Base-by-base conservation (phyloP, 2,329 filamentous ascomycete species). In the Exophiala phaeomuriformis region DNA sequence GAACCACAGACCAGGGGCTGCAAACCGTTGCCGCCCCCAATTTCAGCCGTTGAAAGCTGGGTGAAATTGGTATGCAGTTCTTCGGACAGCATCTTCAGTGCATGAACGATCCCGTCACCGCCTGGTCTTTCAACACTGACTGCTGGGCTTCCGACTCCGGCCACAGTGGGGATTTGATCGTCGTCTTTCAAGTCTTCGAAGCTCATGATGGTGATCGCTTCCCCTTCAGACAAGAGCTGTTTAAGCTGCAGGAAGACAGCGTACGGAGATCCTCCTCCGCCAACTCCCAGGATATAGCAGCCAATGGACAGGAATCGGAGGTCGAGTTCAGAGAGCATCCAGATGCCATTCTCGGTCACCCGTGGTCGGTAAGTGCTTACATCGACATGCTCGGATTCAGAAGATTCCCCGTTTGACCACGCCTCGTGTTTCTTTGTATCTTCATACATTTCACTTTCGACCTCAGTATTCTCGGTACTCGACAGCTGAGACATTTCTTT, bases 21-120 rank as follows among this genome's bases (percentile, higher is more conserved):
- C 5, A 84, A 69, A 0, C 82, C 82, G 57, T 86, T 86, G 3
- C 76, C 76, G 3, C 83, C 83, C 9, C 83, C 83, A 49, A 86
- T 83, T 61, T 86, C 83, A 9, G 84, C 66, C 1, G 79, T 74
- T 54, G 85, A 79, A 55, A 84, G 77, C 39, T 80, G 77, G 12
- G 80, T 77, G 27, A 78, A 75, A 1, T 71, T 68, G 47, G 60
- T 51, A 4, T 75, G 70, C 30, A 77, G 74, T 46, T 77, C 75
- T 66, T 78, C 79, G 4, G 84, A 69, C 62, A 78, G 77, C 4
- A 60, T 53, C 37, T 72, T 65, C 1, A 71, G 69, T 42, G 69
- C 61, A 76, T 77, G 55, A 76, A 76, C 1, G 79, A 80, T 6
- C 78, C 80, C 76, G 78, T 63, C 63, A 9, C 58, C 57, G 28